Evolutionary conservation across 163 green algal species (phyloP).

Genomic region (Prototheca cutis): DNA sequence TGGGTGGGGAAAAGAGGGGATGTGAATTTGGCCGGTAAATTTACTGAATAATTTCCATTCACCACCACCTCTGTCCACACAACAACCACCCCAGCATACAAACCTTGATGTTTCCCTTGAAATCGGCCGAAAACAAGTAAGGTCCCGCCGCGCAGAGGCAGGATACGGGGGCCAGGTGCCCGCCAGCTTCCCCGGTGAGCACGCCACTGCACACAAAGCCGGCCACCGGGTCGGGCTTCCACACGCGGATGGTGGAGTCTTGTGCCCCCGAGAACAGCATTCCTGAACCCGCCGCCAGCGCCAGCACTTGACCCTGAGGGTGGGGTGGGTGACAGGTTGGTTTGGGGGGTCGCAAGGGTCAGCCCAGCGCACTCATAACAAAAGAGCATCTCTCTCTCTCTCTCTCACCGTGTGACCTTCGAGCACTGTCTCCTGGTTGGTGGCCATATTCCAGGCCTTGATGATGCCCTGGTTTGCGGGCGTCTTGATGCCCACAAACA

Average conservation of each 20-base stretch:
- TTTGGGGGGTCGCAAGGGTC: not conserved
- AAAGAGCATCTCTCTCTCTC: no score
- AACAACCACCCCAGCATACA: not conserved
- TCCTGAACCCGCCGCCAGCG: conserved; percentile 31
- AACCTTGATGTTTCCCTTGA: conserved; percentile 39
- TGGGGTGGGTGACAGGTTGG: not conserved
- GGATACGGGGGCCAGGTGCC: conserved; percentile 32
- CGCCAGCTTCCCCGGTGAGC: conserved; percentile 33
- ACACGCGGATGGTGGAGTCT: conserved; percentile 50
- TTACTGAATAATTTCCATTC: no score
- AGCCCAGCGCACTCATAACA: no score
- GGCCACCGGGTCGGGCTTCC: conserved; percentile 34
- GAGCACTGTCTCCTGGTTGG: conserved; percentile 27
- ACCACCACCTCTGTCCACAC: no score
- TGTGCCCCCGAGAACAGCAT: conserved; percentile 52
- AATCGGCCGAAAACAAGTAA: conserved; percentile 53
- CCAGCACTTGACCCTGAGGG: conserved; percentile 36
- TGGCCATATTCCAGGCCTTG: conserved; percentile 52
- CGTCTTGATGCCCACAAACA: conserved; percentile 60
- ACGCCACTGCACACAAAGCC: conserved; percentile 38
- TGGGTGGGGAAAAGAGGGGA: no score
- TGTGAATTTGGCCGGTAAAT: no score
- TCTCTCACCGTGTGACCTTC: conserved; percentile 41
- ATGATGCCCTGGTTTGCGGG: conserved; percentile 27
- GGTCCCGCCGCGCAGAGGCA: conserved; percentile 25